Conservation (phyloP, 805 yeast genomes). For the Sugiyamaella mastotermitis region DNA sequence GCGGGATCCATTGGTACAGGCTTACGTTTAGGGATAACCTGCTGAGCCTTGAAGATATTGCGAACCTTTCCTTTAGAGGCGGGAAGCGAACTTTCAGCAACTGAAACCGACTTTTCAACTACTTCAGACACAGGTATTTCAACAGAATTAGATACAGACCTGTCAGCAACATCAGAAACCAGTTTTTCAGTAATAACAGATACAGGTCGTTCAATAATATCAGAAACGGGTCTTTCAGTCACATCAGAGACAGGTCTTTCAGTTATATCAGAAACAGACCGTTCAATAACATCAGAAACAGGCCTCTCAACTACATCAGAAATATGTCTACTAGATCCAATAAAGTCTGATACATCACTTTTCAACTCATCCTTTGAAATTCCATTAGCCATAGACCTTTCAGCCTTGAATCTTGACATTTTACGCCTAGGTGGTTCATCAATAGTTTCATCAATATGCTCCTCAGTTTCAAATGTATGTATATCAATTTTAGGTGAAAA, state of each 20-base stretch:
- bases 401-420: constrained; percentile 30
- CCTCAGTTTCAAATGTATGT: constrained; percentile 35
- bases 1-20: neutral
- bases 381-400: constrained; percentile 1
- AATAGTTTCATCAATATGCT: neutral
- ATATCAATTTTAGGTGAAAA: constrained; percentile 50
- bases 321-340: constrained; percentile 29
- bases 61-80: neutral
- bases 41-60: too few relatives aligned
- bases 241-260: constrained; percentile 25
- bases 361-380: neutral
- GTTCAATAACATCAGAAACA: constrained; percentile 12
- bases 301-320: constrained; percentile 5
- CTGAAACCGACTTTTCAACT: neutral
- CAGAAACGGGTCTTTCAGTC: constrained; percentile 30
- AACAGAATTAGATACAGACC: constrained; percentile 23
- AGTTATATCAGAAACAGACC: constrained; percentile 6
- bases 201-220: constrained; percentile 29
- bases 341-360: constrained; percentile 1
- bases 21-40: too few relatives aligned
- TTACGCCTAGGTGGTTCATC: constrained; percentile 12
- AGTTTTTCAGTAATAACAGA: constrained; percentile 6
- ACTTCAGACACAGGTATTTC: constrained; percentile 29
- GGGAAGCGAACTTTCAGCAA: neutral
- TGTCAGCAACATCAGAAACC: constrained; percentile 31